Base-by-base conservation (phyloP, 345 rosid genomes). In the Brassica nigra region DNA sequence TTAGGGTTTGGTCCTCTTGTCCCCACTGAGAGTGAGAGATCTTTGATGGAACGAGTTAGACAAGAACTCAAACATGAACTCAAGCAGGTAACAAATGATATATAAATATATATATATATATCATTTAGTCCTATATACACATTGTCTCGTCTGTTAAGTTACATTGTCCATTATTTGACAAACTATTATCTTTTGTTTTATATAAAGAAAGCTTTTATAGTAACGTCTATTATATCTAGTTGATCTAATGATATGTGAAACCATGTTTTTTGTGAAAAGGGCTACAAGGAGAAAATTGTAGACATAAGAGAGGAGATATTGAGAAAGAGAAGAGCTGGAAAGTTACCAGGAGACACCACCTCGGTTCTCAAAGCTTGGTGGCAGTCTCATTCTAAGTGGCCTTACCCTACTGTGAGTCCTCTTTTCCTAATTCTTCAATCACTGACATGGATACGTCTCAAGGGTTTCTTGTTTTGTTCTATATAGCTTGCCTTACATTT, bases 331-430 rank as follows among this genome's bases (percentile, higher is more conserved):
- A 85, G 99, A 80, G 98, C 98, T 0, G 99, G 99, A 39, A 93
- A 95, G 73, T 89, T 95, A 62, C 98, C 99, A 6, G 99, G 99
- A 4, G 98, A 91, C 82, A 95, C 99, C 2, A 95, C 98, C 28
- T 91, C 98, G 6, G 91, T 89, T 78, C 78, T 95, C 7, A 95
- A 93, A 87, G 10, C 90, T 16, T 93, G 99, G 99, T 95, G 99
- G 99, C 99, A 90, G 70, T 78, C 97, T 39, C 98, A 95, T 84
- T 83, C 95, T 58, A 95, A 93, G 83, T 93, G 97, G 99, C 98
- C 97, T 44, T 91, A 95, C 76, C 98, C 98, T 66, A 95, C 97
- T 15, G 98, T 95, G 83, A 82, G 92, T 84, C 66, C 76, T 36
- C 39, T 37, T 39, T 71, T 44, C 70, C 4, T 42, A 47, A 31